Evolutionary conservation across 1,139 yeast genomes (phyloP), one percentile per base, ranked within the genome.

Genomic region (Blastobotrys indianensis): DNA sequence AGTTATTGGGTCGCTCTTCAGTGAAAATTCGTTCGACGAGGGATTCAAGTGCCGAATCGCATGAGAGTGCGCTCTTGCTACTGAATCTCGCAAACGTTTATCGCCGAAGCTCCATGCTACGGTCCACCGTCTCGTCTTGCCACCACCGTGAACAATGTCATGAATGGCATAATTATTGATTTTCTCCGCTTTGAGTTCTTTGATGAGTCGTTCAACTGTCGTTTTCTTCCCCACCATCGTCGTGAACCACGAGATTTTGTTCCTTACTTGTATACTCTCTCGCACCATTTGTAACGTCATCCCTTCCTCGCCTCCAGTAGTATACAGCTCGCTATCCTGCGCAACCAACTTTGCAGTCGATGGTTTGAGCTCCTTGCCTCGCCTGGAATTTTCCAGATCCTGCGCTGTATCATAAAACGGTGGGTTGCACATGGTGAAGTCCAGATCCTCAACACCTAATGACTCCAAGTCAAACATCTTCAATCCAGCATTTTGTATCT

Each of bases 381-480:
- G 35, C 8, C 44, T 42, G 12, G 59, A 46, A n/a, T 50, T 38
- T 11, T 48, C 48, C 49, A 72, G 48, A 35, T 72, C 76, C 1
- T 55, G 58, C 1, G 30, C 16, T 1, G 68, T 61, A 2, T 54
- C 49, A 51, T 71, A 73, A 47, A 73, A 73, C 1, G 77, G 77
- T 10, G 77, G 77, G 47, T 73, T 73, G 50, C 76, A 72, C 52
- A 72, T 59, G 7, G 65, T 59, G 43, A 71, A 67, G n/a, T 54
- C 54, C 31, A 51, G 47, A 2, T 47, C 41, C 1, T 38, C 39
- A n/a, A 38, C 42, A 13, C 31, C 38, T 31, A 35, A 17, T 41
- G 30, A 44, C 25, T 2, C 45, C 8, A 11, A 50, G 5, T 30
- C 44, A 16, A 41, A 56, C 41, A 47, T 37, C n/a, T 3, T 54